These are phyloP conservation scores for Alternaria panax DNA, from an alignment of 2,329 filamentous ascomycete genomes.

Conservation along the genomic window DNA sequence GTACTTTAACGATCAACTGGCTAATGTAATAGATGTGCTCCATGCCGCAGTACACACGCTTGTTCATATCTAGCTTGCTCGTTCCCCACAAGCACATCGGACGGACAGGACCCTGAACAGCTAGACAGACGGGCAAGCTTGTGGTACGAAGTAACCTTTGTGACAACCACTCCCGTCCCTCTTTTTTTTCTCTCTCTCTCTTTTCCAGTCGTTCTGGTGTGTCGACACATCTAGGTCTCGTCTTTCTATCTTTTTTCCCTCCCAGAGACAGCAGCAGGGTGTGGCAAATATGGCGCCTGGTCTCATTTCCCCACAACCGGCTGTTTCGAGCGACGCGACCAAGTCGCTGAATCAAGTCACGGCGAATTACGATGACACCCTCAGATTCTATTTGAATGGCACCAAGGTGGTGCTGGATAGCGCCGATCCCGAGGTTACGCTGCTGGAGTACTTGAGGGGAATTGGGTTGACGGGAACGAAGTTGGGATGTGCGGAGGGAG, in stretches of 20 bases:
- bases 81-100: constrained; percentile 22
- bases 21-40: constrained; percentile 5
- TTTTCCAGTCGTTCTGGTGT: background rate
- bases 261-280: background rate
- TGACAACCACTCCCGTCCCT: constrained; percentile 1
- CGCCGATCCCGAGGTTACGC: constrained; percentile 87
- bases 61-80: constrained; percentile 20
- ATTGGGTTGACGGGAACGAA: constrained; percentile 96
- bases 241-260: background rate
- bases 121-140: background rate
- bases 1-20: constrained; percentile 1
- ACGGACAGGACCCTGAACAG: constrained; percentile 5
- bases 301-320: constrained; percentile 53
- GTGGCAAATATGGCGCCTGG: constrained; percentile 64
- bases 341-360: constrained; percentile 69
- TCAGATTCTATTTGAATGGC: constrained; percentile 94
- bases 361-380: constrained; percentile 80
- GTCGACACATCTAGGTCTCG: background rate
- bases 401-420: constrained; percentile 86
- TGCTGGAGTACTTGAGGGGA: constrained; percentile 90
- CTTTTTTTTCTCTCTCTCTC: background rate
- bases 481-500: constrained; percentile 93
- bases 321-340: constrained; percentile 55
- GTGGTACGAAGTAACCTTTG: background rate
- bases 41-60: constrained; percentile 9